Evolutionary conservation across 106 monocot species (phyloP).

Genomic region (Apostasia ramifera): DNA sequence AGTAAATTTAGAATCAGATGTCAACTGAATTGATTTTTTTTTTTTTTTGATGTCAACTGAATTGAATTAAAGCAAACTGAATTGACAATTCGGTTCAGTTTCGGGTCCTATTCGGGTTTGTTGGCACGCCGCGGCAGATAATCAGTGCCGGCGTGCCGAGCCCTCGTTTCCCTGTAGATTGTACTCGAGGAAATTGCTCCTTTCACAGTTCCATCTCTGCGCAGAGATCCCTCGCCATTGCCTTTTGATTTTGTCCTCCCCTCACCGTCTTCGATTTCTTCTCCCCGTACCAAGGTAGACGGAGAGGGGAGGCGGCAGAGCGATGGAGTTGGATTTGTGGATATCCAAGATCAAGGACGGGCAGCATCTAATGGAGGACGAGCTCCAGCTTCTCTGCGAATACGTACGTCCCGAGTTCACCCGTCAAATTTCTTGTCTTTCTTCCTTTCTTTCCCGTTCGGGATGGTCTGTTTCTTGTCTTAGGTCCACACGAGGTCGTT

Average conservation of each 20-base stretch:
- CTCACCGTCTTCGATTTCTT: slow-evolving; percentile 1
- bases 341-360: slow-evolving; percentile 38
- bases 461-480: neutral
- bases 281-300: neutral
- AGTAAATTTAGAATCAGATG: too few species aligned
- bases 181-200: too few species aligned
- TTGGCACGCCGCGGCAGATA: too few species aligned
- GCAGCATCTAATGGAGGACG: slow-evolving; percentile 47
- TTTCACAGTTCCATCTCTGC: too few species aligned
- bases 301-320: neutral
- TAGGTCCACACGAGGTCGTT: neutral
- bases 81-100: too few species aligned
- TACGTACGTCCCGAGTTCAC: slow-evolving; percentile 19
- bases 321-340: slow-evolving; percentile 69
- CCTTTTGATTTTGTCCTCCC: neutral
- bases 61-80: too few species aligned
- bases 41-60: too few species aligned
- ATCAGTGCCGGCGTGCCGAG: too few species aligned
- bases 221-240: neutral
- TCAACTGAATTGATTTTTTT: too few species aligned
- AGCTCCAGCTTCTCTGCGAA: slow-evolving; percentile 73
- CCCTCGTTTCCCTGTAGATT: too few species aligned
- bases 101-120: too few species aligned
- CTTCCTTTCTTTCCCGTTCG: neutral
- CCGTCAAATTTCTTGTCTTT: neutral